phyloP scores from a whole-genome alignment of 1,284 basidiomycete species.

The Paramarasmius palmivorus region DNA sequence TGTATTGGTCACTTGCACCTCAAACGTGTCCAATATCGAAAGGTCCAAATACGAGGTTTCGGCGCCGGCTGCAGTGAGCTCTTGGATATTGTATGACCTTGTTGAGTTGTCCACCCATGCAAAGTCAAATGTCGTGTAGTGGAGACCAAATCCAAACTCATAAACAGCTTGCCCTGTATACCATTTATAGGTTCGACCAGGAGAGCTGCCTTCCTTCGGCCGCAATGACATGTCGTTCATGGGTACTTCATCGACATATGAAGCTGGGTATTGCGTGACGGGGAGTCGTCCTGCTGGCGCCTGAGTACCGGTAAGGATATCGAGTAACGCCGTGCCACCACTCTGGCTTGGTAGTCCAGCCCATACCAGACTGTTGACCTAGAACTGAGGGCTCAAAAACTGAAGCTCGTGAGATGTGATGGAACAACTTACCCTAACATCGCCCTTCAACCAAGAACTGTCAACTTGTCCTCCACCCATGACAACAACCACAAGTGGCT shows the following conservation, averaged over 20 bases:
- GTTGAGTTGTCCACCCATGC: slow-evolving; percentile 28
- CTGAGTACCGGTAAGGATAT: slow-evolving; percentile 48
- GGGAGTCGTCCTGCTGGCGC: slow-evolving; percentile 56
- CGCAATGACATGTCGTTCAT: slow-evolving; percentile 62
- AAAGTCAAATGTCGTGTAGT: slow-evolving; percentile 51
- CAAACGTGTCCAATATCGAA: slow-evolving; percentile 47
- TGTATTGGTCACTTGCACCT: slow-evolving; percentile 47
- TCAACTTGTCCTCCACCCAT: slow-evolving; percentile 61
- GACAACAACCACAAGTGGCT: slow-evolving; percentile 53
- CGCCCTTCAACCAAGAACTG: slow-evolving; percentile 43
- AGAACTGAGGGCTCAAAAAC: not conserved
- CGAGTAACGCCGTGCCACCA: slow-evolving; percentile 50
- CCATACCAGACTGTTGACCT: slow-evolving; percentile 58
- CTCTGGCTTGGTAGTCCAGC: slow-evolving; percentile 56
- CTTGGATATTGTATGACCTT: slow-evolving; percentile 40
- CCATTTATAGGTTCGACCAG: slow-evolving; percentile 61
- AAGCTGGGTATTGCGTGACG: slow-evolving; percentile 52
- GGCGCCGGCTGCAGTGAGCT: slow-evolving; percentile 30
- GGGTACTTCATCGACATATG: slow-evolving; percentile 45
- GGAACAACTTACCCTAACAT: slow-evolving; percentile 37
- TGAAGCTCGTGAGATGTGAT: not conserved
- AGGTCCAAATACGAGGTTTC: slow-evolving; percentile 38
- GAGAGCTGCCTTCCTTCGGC: slow-evolving; percentile 41
- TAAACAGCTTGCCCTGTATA: slow-evolving; percentile 49
- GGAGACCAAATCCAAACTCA: slow-evolving; percentile 52